phyloP scores from a whole-genome alignment of 2,329 filamentous ascomycete species.

The Fusarium beomiforme region DNA sequence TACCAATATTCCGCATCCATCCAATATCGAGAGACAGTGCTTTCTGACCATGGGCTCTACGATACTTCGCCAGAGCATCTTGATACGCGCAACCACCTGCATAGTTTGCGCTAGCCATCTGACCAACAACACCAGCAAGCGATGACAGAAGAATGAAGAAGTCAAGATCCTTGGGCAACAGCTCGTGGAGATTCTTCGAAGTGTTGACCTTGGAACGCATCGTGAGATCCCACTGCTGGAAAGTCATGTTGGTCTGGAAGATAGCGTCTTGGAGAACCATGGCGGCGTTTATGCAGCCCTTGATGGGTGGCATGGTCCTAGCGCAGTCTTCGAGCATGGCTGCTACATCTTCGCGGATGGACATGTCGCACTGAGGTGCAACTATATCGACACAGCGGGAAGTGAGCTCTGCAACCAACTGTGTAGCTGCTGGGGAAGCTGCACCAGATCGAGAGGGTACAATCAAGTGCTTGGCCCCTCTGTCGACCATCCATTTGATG shows the following conservation, averaged over 20 bases:
- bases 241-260: constrained; percentile 48
- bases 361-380: not conserved
- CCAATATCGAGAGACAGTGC: not conserved
- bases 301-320: constrained; percentile 37
- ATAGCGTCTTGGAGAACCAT: constrained; percentile 13
- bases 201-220: constrained; percentile 47
- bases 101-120: constrained; percentile 53
- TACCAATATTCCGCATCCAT: constrained; percentile 2
- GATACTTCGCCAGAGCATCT: not conserved
- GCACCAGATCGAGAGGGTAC: constrained; percentile 44
- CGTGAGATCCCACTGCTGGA: constrained; percentile 42
- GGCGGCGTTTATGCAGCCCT: constrained; percentile 10
- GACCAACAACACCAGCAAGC: constrained; percentile 46
- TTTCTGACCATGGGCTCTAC: not conserved
- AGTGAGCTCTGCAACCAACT: constrained; percentile 17
- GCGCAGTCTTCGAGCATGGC: constrained; percentile 17
- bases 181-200: constrained; percentile 32
- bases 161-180: not conserved
- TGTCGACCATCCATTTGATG: constrained; percentile 21
- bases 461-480: constrained; percentile 43
- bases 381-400: not conserved
- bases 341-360: not conserved
- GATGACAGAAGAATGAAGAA: not conserved
- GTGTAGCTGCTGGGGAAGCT: constrained; percentile 26
- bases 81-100: constrained; percentile 41